Evolutionary conservation across 768 basidiomycete species (phyloP), one percentile per base, ranked within the genome.

Genomic region (Mrakia frigida): DNA sequence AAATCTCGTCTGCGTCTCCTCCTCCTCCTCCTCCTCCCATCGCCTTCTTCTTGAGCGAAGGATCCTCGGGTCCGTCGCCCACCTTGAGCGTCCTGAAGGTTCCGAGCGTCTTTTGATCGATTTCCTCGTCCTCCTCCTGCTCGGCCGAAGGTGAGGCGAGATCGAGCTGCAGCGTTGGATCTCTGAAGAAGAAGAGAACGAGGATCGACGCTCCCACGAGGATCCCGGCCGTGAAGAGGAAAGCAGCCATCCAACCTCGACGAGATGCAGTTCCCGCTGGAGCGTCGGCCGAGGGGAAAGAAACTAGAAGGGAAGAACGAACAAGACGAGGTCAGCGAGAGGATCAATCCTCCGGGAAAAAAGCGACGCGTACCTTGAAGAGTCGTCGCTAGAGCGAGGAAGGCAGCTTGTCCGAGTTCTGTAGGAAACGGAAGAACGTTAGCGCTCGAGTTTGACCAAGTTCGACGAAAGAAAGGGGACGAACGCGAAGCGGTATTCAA

Each of bases 361-460:
- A 53, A 2, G 52, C 18, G 52, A 53, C 11, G 52, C 52, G 11
- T 21, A 53, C 52, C 63, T 68, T 68, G 65, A 23, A 68, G 23
- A 37, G 65, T 68, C 18, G 65, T 68, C 9, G 39, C 65, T 6
- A 68, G 65, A 39, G 37, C 37, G 65, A 68, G 65, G 65, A 68
- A 68, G 9, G 65, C 39, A 18, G 65, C 65, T 68, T 68, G 65
- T 35, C 65, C 65, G 33, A 68, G 65, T 14, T 68, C 60, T 61
- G n/a, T 11, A 25, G 21, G 60, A 31, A 35, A 9, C 2, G 16
- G 33, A 18, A 35, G 14, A n/a, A 31, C 3, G 1, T 31, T 9
- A 35, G 60, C 7, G 18, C 2, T 10, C n/a, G 60, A 28, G 60
- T 28, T 25, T 4, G 60, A 35, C 28, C 13, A 61, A 13, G 16